Conservation (phyloP, 768 basidiomycete genomes). For the Cubamyces sp. region DNA sequence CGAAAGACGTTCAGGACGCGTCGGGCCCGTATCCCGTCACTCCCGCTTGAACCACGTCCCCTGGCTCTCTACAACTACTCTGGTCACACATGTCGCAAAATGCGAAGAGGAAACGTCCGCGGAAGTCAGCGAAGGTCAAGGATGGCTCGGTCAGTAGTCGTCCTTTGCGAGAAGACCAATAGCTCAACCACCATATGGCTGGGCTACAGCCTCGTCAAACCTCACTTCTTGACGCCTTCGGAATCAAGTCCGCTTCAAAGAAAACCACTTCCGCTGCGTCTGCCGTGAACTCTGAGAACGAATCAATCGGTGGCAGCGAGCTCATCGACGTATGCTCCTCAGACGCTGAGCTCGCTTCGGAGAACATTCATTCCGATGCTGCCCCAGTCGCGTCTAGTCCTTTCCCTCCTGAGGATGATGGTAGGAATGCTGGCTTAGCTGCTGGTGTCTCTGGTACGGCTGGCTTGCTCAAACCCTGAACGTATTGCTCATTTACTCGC, state of each 20-base stretch:
- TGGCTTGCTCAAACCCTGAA: no score
- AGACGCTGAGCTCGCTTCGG: constrained; percentile 10
- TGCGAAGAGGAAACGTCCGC: constrained; percentile 2
- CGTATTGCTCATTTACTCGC: not conserved
- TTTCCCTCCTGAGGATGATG: not conserved
- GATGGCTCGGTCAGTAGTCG: constrained; percentile 8
- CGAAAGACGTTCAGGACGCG: constrained; percentile 5
- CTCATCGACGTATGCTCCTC: constrained; percentile 20
- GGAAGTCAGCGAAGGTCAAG: constrained; percentile 5
- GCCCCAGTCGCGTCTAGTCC: not conserved
- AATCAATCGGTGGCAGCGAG: constrained; percentile 4
- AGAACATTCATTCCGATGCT: not conserved
- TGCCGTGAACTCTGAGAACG: constrained; percentile 16
- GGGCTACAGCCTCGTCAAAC: constrained; percentile 22
- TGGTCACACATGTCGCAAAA: constrained; percentile 1
- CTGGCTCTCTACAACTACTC: not conserved
- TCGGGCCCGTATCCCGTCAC: not conserved
- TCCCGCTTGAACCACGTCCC: not conserved
- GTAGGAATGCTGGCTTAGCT: not conserved
- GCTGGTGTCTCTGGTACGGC: not conserved
- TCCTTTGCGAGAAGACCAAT: no score
- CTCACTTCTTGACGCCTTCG: constrained; percentile 20
- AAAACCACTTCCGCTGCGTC: constrained; percentile 10
- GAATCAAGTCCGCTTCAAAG: not conserved
- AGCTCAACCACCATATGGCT: not conserved